These are phyloP conservation scores for Neoboletus subvelutipes DNA, from an alignment of 768 basidiomycete genomes.

Conservation along the genomic window DNA sequence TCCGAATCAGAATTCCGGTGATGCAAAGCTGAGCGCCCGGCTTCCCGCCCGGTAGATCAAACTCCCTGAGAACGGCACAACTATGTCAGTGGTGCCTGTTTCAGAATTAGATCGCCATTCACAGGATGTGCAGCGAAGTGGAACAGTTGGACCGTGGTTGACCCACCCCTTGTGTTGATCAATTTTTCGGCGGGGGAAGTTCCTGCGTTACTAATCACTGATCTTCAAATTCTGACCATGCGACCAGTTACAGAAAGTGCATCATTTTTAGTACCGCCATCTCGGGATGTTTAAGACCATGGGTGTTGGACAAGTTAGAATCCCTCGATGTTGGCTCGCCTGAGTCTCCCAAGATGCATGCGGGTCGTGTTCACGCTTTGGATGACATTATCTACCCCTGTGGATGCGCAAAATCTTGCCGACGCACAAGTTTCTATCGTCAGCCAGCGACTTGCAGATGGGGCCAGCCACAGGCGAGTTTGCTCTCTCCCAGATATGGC, in stretches of 20 bases:
- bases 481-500: neutral
- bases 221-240: neutral
- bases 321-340: neutral
- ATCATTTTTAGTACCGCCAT: neutral
- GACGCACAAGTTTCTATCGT: conserved; percentile 38
- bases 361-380: neutral
- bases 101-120: no score
- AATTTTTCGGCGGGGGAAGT: no score
- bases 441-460: conserved; percentile 37
- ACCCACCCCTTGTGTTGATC: no score
- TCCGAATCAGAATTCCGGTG: no score
- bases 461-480: conserved; percentile 42
- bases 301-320: neutral
- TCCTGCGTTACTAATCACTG: neutral
- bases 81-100: no score
- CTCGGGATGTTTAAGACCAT: neutral
- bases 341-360: neutral
- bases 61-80: no score
- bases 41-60: no score
- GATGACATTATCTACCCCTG: conserved; percentile 3
- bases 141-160: no score
- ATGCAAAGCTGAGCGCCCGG: no score
- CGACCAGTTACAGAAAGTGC: neutral
- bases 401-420: conserved; percentile 36
- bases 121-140: no score